phyloP scores from a whole-genome alignment of 768 basidiomycete genomes.

The Lentinula sp. region DNA sequence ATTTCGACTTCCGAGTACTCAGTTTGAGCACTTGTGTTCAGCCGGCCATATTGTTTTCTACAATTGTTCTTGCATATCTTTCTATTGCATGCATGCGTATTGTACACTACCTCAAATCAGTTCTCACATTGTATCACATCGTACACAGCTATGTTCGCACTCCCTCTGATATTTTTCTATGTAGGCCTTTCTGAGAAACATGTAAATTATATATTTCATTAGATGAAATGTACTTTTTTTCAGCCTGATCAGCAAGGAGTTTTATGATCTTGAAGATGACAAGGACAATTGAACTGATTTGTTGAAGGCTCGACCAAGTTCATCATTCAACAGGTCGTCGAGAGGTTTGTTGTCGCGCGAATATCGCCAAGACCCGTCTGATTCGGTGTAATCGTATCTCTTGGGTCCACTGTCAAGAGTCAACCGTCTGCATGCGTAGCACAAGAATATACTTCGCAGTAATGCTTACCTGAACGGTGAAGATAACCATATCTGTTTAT shows the following conservation, averaged over 20 bases:
- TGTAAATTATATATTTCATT: slow-evolving; percentile 4
- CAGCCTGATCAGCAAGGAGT: neutral
- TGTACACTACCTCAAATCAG: neutral
- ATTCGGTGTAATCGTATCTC: slow-evolving; percentile 72
- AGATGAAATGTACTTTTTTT: slow-evolving; percentile 1
- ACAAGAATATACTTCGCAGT: slow-evolving; percentile 1
- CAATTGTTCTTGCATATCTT: neutral
- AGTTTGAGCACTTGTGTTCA: too few relatives aligned
- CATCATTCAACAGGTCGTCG: slow-evolving; percentile 57
- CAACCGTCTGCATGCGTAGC: neutral
- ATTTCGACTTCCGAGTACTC: too few relatives aligned
- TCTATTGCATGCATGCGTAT: neutral
- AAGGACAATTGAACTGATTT: slow-evolving; percentile 17
- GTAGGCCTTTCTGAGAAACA: neutral
- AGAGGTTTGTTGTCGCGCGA: slow-evolving; percentile 58
- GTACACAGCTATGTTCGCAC: neutral
- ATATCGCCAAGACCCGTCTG: slow-evolving; percentile 67
- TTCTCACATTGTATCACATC: neutral
- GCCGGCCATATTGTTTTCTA: too few relatives aligned
- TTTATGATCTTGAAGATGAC: neutral
- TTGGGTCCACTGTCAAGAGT: slow-evolving; percentile 70
- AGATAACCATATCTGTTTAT: slow-evolving; percentile 95
- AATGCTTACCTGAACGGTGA: slow-evolving; percentile 70
- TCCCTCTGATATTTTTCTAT: neutral
- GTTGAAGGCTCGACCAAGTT: slow-evolving; percentile 45